Conservation (phyloP, 2,329 filamentous ascomycete species). For the Pseudogymnoascus sp. region DNA sequence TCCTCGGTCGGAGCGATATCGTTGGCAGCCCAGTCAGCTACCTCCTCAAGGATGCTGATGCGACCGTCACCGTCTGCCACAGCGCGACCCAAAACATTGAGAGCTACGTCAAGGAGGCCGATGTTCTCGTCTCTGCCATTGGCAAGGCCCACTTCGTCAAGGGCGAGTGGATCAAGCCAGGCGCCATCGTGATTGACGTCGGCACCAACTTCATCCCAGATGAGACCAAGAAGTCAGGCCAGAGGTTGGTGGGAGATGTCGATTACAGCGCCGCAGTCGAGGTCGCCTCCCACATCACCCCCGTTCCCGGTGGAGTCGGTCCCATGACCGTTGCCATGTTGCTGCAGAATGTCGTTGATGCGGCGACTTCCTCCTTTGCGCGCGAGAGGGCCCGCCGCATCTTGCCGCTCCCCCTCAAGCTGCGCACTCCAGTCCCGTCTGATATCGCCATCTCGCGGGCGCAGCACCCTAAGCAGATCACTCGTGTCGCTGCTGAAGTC, state of each 20-base stretch:
- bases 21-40: constrained; percentile 96
- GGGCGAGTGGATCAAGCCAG: constrained; percentile 91
- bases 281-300: constrained; percentile 88
- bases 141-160: constrained; percentile 81
- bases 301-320: constrained; percentile 91
- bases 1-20: constrained; percentile 91
- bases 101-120: constrained; percentile 69
- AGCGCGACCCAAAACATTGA: constrained; percentile 71
- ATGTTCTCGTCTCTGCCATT: constrained; percentile 87
- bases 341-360: constrained; percentile 86
- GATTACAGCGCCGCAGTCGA: constrained; percentile 78
- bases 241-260: constrained; percentile 89
- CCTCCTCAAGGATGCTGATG: constrained; percentile 87
- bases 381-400: constrained; percentile 73
- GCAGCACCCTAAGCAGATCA: constrained; percentile 88
- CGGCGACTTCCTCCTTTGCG: constrained; percentile 73
- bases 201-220: constrained; percentile 95
- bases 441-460: constrained; percentile 87
- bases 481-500: constrained; percentile 71
- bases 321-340: constrained; percentile 99
- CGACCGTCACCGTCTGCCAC: constrained; percentile 94
- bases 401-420: constrained; percentile 72
- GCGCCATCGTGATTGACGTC: constrained; percentile 93
- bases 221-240: constrained; percentile 79
- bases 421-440: constrained; percentile 77